A percentile compares a stretch with the other conserved stretches of the same genome.
phyloP scores from a whole-genome alignment of 129 eudicot species.

The Dittrichia graveolens region DNA sequence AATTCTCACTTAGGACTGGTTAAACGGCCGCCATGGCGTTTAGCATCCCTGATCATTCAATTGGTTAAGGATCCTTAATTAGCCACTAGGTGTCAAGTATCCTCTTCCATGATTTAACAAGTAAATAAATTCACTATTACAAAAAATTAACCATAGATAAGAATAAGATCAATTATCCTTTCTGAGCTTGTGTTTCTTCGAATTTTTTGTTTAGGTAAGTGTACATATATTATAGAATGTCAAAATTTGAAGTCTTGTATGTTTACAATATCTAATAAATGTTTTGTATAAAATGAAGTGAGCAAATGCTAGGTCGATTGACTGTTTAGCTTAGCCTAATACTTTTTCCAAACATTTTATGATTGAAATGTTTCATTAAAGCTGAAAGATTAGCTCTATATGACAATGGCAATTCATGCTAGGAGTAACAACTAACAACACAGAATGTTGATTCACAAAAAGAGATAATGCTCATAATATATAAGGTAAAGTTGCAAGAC shows the following conservation, averaged over 20 bases:
- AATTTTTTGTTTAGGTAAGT: not conserved
- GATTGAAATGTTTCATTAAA: not conserved
- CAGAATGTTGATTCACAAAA: not conserved
- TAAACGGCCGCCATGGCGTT: not conserved
- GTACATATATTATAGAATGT: not conserved
- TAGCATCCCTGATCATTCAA: not conserved
- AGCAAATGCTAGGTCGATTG: not conserved
- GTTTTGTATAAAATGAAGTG: constrained; percentile 5
- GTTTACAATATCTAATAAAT: not conserved
- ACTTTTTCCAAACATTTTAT: not conserved
- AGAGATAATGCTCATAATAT: not conserved
- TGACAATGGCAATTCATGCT: not conserved
- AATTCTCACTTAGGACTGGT: not conserved
- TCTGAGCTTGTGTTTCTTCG: not conserved
- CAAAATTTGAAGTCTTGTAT: not conserved
- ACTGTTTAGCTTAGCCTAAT: constrained; percentile 7
- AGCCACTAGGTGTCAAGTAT: not conserved
- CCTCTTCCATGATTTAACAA: not conserved
- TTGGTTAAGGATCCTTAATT: constrained; percentile 5
- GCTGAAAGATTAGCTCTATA: not conserved
- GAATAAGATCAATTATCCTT: not conserved
- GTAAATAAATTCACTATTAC: not conserved
- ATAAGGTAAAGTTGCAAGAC: constrained; percentile 13
- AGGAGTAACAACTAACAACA: not conserved
- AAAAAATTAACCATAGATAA: not conserved